phyloP scores from a whole-genome alignment of 768 basidiomycete genomes.

The Mrakia hoshinonis region DNA sequence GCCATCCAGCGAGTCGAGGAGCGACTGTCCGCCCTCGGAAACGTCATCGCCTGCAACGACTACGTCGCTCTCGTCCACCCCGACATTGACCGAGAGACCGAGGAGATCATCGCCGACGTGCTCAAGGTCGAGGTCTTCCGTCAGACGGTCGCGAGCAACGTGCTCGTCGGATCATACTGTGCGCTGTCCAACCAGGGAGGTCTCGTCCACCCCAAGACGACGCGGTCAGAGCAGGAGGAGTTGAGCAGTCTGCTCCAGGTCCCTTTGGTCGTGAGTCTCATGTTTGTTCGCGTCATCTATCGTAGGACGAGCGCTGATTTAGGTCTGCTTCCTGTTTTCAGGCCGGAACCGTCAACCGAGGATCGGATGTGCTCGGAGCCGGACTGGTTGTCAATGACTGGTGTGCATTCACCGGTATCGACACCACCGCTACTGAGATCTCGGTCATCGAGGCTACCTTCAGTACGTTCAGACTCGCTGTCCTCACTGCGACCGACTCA shows the following conservation, averaged over 20 bases:
- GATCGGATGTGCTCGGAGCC: slow-evolving; percentile 94
- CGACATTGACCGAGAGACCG: slow-evolving; percentile 94
- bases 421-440: slow-evolving; percentile 99
- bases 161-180: slow-evolving; percentile 92
- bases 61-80: slow-evolving; percentile 98
- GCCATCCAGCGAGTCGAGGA: slow-evolving; percentile 94
- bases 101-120: slow-evolving; percentile 98
- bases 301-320: not conserved
- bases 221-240: slow-evolving; percentile 94
- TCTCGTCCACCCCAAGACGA: slow-evolving; percentile 94
- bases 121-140: slow-evolving; percentile 98
- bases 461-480: slow-evolving; percentile 53
- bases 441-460: slow-evolving; percentile 96
- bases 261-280: slow-evolving; percentile 72
- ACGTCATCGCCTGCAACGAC: slow-evolving; percentile 98
- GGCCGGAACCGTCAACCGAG: slow-evolving; percentile 98
- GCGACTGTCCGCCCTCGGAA: slow-evolving; percentile 90
- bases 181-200: slow-evolving; percentile 94
- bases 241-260: slow-evolving; percentile 86
- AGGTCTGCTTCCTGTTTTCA: slow-evolving; percentile 37
- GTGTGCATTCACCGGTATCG: slow-evolving; percentile 98
- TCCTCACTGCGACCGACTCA: not conserved
- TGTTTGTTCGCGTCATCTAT: not conserved
- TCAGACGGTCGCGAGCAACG: slow-evolving; percentile 93
- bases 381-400: slow-evolving; percentile 98